Evolutionary conservation across 768 basidiomycete species (phyloP).

Genomic region (Pulveroboletus sp.): DNA sequence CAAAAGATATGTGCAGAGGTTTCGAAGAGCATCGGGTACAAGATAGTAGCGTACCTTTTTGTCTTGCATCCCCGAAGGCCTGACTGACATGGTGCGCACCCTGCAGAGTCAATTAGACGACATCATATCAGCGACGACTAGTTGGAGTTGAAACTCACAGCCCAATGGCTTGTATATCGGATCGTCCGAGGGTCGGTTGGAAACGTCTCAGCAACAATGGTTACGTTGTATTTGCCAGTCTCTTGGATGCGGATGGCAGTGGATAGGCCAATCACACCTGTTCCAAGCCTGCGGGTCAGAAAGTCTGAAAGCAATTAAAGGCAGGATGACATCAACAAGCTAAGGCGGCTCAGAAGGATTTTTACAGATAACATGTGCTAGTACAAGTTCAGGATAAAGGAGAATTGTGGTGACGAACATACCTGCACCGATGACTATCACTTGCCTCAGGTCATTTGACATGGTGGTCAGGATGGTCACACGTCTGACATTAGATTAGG

Average conservation of each 20-base stretch:
- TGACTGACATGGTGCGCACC: slow-evolving; percentile 77
- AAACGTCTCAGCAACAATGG: slow-evolving; percentile 65
- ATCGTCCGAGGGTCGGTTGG: slow-evolving; percentile 73
- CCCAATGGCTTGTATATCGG: slow-evolving; percentile 79
- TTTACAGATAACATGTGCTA: background rate
- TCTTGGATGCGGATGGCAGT: slow-evolving; percentile 71
- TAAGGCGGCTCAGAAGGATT: background rate
- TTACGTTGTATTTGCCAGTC: slow-evolving; percentile 56
- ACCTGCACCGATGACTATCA: slow-evolving; percentile 43
- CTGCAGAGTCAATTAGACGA: slow-evolving; percentile 34
- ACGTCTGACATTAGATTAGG: too few relatives aligned
- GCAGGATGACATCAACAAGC: background rate
- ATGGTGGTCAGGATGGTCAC: slow-evolving; percentile 2
- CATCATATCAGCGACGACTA: background rate
- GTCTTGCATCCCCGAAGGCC: slow-evolving; percentile 46
- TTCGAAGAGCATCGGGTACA: background rate
- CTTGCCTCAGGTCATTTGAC: slow-evolving; percentile 20
- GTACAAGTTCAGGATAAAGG: background rate
- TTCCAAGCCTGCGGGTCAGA: background rate
- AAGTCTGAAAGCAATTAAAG: background rate
- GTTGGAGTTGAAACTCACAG: slow-evolving; percentile 49
- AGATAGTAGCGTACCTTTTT: slow-evolving; percentile 44
- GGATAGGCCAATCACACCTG: slow-evolving; percentile 76
- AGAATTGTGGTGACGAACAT: slow-evolving; percentile 7
- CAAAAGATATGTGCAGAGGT: background rate